phyloP scores from a whole-genome alignment of 345 rosid genomes.

The Conringia planisiliqua region DNA sequence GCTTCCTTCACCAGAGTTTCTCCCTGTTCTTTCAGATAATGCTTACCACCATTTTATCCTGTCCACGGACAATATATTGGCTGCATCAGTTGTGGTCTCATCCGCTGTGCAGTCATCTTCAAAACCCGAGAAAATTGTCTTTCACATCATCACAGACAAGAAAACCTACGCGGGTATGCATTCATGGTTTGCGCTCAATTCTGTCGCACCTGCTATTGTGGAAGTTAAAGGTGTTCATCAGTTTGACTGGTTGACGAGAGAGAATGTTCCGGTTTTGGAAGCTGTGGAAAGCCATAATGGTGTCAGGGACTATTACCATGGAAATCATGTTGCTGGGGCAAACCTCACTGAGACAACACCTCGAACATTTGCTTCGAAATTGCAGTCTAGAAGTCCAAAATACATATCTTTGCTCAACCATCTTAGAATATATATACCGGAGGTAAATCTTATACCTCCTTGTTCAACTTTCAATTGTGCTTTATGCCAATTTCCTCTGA shows the following conservation, averaged over 20 bases:
- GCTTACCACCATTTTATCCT: conserved; percentile 82
- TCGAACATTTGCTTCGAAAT: conserved; percentile 84
- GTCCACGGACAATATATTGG: conserved; percentile 94
- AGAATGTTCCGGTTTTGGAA: conserved; percentile 98
- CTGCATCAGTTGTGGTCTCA: conserved; percentile 96
- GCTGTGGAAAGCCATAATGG: conserved; percentile 90
- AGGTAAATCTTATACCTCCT: conserved; percentile 48
- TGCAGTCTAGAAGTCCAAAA: conserved; percentile 98
- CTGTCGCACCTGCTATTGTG: conserved; percentile 79
- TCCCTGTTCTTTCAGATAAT: conserved; percentile 89
- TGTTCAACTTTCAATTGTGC: not conserved
- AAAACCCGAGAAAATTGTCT: conserved; percentile 88
- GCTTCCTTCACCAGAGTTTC: conserved; percentile 97
- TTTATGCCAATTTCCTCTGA: not conserved
- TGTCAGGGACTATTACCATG: conserved; percentile 90
- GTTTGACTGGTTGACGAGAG: conserved; percentile 98
- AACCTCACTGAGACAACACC: conserved; percentile 85
- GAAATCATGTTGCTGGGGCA: conserved; percentile 86
- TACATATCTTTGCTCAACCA: conserved; percentile 99
- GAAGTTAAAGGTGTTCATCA: conserved; percentile 98
- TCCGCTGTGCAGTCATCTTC: conserved; percentile 84
- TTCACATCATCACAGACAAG: conserved; percentile 97
- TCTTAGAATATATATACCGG: conserved; percentile 94
- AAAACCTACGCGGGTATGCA: conserved; percentile 99
- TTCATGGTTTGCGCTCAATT: conserved; percentile 97